These are phyloP conservation scores for Hygrophorus russula DNA, from an alignment of 768 basidiomycete species.

Conservation along the genomic window DNA sequence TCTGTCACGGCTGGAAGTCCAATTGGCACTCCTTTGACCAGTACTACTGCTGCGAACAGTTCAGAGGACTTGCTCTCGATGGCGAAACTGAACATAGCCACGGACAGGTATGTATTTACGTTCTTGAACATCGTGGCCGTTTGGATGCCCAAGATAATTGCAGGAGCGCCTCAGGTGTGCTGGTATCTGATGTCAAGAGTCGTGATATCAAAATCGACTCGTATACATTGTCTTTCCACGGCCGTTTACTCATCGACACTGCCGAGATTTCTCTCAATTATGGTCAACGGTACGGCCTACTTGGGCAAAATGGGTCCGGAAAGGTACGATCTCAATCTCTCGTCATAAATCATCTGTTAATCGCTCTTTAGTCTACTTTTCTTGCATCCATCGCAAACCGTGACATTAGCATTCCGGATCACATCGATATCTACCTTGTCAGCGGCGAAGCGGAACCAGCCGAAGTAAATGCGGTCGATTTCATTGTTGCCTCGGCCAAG, in stretches of 20 bases:
- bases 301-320: constrained; percentile 98
- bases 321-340: constrained; percentile 47
- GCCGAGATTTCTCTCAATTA: constrained; percentile 77
- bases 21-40: constrained; percentile 73
- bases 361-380: constrained; percentile 69
- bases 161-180: constrained; percentile 85
- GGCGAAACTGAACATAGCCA: constrained; percentile 83
- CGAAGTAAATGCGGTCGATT: constrained; percentile 93
- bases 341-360: neutral
- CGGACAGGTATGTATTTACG: constrained; percentile 57
- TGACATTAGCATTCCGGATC: constrained; percentile 87
- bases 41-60: constrained; percentile 67
- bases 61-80: constrained; percentile 74
- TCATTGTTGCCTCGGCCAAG: constrained; percentile 86
- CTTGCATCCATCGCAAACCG: constrained; percentile 92
- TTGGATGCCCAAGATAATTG: constrained; percentile 8
- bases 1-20: constrained; percentile 52
- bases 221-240: constrained; percentile 96
- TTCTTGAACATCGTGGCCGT: neutral
- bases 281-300: constrained; percentile 86
- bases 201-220: constrained; percentile 97
- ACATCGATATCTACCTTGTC: constrained; percentile 98
- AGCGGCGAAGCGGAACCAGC: constrained; percentile 93
- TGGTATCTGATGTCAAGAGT: constrained; percentile 84
- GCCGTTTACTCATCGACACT: constrained; percentile 65